A percentile compares a stretch with the other conserved stretches of the same genome.
These are phyloP conservation scores for Colletotrichum tabaci DNA, from an alignment of 2,329 filamentous ascomycete species.

Conservation along the genomic window DNA sequence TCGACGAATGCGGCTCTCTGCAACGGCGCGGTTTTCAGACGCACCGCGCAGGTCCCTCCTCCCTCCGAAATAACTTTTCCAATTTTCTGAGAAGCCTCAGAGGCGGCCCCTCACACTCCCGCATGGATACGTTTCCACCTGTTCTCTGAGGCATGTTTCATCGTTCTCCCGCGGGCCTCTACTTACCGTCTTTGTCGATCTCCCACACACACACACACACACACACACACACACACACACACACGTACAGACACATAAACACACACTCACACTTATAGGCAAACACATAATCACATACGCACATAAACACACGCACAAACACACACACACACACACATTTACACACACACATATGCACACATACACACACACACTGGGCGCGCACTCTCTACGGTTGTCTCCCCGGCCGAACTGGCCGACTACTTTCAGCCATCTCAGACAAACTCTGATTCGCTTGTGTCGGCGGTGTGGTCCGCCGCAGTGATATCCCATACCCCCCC, in stretches of 20 bases:
- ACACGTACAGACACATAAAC: too few relatives aligned
- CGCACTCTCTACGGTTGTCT: not conserved
- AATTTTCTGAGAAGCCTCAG: slow-evolving; percentile 14
- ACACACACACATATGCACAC: too few relatives aligned
- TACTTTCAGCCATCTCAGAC: not conserved
- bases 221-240: too few relatives aligned
- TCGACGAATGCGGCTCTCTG: slow-evolving; percentile 4
- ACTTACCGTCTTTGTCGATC: slow-evolving; percentile 30
- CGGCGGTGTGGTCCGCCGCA: slow-evolving; percentile 4
- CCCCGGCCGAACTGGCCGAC: too few relatives aligned
- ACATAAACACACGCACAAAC: too few relatives aligned
- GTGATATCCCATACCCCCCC: not conserved
- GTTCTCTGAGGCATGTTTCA: slow-evolving; percentile 41
- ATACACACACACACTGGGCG: not conserved
- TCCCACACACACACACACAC: slow-evolving; percentile 18
- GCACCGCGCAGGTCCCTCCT: not conserved
- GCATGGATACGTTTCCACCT: slow-evolving; percentile 38
- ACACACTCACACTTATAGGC: too few relatives aligned
- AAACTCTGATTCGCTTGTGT: slow-evolving; percentile 17
- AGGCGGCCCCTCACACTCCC: slow-evolving; percentile 19
- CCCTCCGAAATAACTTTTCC: slow-evolving; percentile 27
- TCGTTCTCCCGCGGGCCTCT: slow-evolving; percentile 25
- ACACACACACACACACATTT: too few relatives aligned
- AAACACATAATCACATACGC: too few relatives aligned
- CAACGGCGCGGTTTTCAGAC: not conserved